Evolutionary conservation across 805 yeast species (phyloP), one percentile per base, ranked within the genome.

Genomic region (Torulaspora delbrueckii): DNA sequence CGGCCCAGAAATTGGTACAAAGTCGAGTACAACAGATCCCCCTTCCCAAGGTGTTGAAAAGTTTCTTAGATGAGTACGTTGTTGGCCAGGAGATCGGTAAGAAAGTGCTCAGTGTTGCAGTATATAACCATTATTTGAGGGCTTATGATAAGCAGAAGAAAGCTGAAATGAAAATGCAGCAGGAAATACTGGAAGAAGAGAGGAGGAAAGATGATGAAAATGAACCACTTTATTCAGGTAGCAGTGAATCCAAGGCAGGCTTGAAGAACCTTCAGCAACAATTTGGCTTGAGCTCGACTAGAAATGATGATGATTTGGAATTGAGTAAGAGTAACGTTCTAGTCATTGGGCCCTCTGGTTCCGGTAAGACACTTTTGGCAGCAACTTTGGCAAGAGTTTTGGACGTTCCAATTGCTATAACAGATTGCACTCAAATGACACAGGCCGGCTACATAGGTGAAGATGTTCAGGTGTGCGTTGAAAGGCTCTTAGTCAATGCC

Each of bases 401-500:
- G 34, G 73, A 77, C 25, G 80, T 76, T 22, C 84, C 84, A 2
- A 73, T 78, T 31, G 74, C 80, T 0, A 78, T 79, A 10, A 77
- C 79, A 5, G 84, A 79, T 53, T 79, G 84, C 56, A 79, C 84
- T 0, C 76, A 80, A 36, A 55, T 79, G 47, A 79, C 84, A 0
- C 84, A 79, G 54, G 82, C 84, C 0, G 84, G 84, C 5, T 79
- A 79, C 54, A 77, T 79, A 36, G 84, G 84, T 19, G 84, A 79
- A 48, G 84, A 79, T 59, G 80, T 77, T 13, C 83, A 79, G 49
- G 65, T 73, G 25, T 78, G 83, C 52, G 70, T 79, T 19, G 78
- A 76, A 56, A 69, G 80, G 45, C 62, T 79, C 16, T 59, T 78
- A 40, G 73, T 72, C 2, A 72, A 66, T 50, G 72, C 82, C 3